Conservation (phyloP, 23 red algal genomes). For the Gracilariopsis chorda region DNA sequence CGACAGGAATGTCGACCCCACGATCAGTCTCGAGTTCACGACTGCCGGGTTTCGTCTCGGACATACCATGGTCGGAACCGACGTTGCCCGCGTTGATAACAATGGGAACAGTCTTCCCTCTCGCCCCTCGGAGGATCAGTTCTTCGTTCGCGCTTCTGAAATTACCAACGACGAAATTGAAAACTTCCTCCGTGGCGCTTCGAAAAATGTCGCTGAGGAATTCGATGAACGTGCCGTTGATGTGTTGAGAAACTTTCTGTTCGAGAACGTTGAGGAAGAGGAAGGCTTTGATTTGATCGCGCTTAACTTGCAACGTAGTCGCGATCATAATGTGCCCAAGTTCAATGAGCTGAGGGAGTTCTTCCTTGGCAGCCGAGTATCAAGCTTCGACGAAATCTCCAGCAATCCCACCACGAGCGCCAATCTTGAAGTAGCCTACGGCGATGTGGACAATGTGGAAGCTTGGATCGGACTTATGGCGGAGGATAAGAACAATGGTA, state of each 20-base stretch:
- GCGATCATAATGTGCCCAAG: not conserved
- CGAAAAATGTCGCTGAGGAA: not conserved
- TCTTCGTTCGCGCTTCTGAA: not conserved
- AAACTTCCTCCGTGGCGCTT: not conserved
- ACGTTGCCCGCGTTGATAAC: not conserved
- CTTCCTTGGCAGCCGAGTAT: not conserved
- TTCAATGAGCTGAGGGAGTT: slow-evolving; percentile 18
- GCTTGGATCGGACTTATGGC: slow-evolving; percentile 49
- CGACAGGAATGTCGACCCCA: not conserved
- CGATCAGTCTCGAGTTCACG: slow-evolving; percentile 28
- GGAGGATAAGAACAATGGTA: slow-evolving; percentile 26
- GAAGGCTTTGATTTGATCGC: slow-evolving; percentile 34
- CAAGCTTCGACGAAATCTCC: slow-evolving; percentile 33
- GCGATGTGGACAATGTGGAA: slow-evolving; percentile 37
- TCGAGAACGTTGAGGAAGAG: not conserved
- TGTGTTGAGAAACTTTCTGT: slow-evolving; percentile 29
- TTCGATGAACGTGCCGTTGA: slow-evolving; percentile 15
- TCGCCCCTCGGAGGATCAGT: not conserved
- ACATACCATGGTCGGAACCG: slow-evolving; percentile 40
- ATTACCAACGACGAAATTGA: not conserved
- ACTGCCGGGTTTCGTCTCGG: slow-evolving; percentile 46
- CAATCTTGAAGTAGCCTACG: slow-evolving; percentile 7
- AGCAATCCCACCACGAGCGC: not conserved
- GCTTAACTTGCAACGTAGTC: slow-evolving; percentile 38
- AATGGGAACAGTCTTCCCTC: not conserved